Base-by-base conservation (phyloP, 108 stramenopile genomes). In the Parietichytrium sp. region DNA sequence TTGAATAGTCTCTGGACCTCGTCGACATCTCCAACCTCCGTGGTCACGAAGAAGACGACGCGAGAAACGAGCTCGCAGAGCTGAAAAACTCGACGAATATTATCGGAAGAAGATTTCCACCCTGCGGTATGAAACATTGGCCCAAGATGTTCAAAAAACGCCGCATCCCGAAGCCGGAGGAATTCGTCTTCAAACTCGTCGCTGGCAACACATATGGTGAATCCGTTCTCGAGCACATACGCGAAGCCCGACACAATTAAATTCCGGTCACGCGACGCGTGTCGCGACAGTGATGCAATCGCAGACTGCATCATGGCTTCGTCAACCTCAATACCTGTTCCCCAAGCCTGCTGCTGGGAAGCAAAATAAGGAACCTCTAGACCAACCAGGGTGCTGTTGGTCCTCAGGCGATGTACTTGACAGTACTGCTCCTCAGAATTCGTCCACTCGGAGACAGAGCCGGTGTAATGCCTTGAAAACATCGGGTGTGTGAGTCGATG, bases 241-340 rank as follows among this genome's bases (percentile, higher is more conserved):
- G 61, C 61, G 45, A 72, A 72, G 33, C 61, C 61, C 42, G 36
- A 42, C 16, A 72, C 16, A n/a, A n/a, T n/a, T n/a, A n/a, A n/a
- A n/a, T n/a, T n/a, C n/a, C n/a, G n/a, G n/a, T n/a, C n/a, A n/a
- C n/a, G n/a, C n/a, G n/a, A n/a, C n/a, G n/a, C n/a, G n/a, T n/a
- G n/a, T n/a, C n/a, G n/a, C n/a, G n/a, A n/a, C n/a, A n/a, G n/a
- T n/a, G n/a, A n/a, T n/a, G n/a, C n/a, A n/a, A n/a, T n/a, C n/a
- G n/a, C n/a, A n/a, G n/a, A n/a, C n/a, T n/a, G n/a, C n/a, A n/a
- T n/a, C n/a, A n/a, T n/a, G n/a, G n/a, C n/a, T n/a, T n/a, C n/a
- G n/a, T n/a, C n/a, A n/a, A n/a, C n/a, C n/a, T n/a, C n/a, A n/a
- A n/a, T n/a, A n/a, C n/a, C n/a, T n/a, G n/a, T n/a, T n/a, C n/a